Evolutionary conservation across 1,139 yeast genomes (phyloP), one percentile per base, ranked within the genome.

Genomic region (Petasospora rhodanensis): DNA sequence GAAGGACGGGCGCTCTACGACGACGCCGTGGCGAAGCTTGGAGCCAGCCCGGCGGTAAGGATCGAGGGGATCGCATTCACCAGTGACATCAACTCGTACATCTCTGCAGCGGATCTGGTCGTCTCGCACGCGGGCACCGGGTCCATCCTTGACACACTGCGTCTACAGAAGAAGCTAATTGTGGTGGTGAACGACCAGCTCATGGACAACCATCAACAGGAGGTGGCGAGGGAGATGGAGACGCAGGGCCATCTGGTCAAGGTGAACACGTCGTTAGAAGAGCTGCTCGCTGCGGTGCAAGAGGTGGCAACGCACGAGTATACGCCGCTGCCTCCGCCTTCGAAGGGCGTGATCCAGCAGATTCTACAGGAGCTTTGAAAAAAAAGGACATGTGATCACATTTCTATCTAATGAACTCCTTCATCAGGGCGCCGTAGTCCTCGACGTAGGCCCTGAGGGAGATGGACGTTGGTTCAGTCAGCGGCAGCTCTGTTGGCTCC

Each of bases 41-140:
- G n/a, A n/a, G n/a, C 19, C 19, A 18, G 19, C 19, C 7, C 7
- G 9, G 34, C 35, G 2, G 28, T 66, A 2, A 43, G 46, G 4
- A 47, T 74, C 8, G 53, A 56, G 16, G 76, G 76, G 4, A 61
- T 79, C 20, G 68, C 74, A 1, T 77, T 76, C 51, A 62, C 73
- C 5, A 44, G 57, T 2, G 54, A 62, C 45, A 53, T 80, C 49
- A 51, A 56, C 29, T 31, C 45, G 7, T 40, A 72, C 18, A 69
- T 79, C 2, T 23, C 46, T 0, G 28, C 51, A 4, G 61, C 72
- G 1, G 76, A 76, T 35, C 49, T 84, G 27, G 82, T 89, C 7
- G 68, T 91, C 10, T 79, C 95, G 1, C 97, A 91, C 55, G 96
- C 95, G 0, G 97, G 93, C 3, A 85, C 97, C 0, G 98, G 98